These are phyloP conservation scores for Neurospora sp. DNA, from an alignment of 495 filamentous ascomycete species.

Conservation along the genomic window DNA sequence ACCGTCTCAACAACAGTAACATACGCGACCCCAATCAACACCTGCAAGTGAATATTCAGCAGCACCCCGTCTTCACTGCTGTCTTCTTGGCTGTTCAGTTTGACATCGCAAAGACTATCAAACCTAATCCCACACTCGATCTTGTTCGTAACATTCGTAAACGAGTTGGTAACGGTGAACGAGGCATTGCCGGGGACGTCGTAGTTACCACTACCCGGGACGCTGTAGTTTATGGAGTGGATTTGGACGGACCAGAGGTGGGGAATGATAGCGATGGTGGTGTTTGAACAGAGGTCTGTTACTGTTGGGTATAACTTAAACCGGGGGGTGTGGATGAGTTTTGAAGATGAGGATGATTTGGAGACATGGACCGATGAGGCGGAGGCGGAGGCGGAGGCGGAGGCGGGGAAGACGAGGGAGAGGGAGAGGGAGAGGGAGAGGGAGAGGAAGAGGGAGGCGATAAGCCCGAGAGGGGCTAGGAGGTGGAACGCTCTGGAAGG, in stretches of 20 bases:
- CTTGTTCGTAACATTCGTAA: background rate
- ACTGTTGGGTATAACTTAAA: background rate
- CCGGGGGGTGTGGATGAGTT: background rate
- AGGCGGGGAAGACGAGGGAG: background rate
- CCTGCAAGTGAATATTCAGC: background rate
- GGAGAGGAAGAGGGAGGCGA: background rate
- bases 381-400: background rate
- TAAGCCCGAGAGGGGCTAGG: background rate
- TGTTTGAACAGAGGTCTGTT: background rate
- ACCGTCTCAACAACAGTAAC: background rate
- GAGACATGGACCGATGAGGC: background rate
- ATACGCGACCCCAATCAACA: background rate
- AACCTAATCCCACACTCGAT: background rate
- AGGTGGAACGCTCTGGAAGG: background rate
- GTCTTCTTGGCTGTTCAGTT: too few relatives aligned
- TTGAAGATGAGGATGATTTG: background rate
- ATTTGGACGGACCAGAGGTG: slow-evolving; percentile 2
- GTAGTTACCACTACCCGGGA: background rate
- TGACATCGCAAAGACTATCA: slow-evolving; percentile 3
- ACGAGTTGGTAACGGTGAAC: background rate
- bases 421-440: background rate
- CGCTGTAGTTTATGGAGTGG: background rate
- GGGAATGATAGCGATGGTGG: background rate
- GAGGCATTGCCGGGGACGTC: background rate
- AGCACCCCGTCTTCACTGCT: too few relatives aligned